Conservation (phyloP, 148 eudicot genomes). For the Chenopodium berlandieri region DNA sequence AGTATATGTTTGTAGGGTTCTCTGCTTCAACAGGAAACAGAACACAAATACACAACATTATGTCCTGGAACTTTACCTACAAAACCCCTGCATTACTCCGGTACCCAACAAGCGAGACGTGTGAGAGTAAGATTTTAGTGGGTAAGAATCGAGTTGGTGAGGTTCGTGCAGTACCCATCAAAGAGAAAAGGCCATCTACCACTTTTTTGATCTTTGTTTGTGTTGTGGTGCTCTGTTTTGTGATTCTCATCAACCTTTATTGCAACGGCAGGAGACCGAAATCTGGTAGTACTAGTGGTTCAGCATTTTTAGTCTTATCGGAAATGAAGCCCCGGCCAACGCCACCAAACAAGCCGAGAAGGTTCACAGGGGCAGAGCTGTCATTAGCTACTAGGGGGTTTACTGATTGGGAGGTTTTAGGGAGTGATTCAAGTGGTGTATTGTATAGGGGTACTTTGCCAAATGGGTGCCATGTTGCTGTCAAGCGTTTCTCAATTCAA, state of each 20-base stretch:
- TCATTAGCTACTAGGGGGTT: slow-evolving; percentile 59
- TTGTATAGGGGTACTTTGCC: slow-evolving; percentile 52
- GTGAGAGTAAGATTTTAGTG: slow-evolving; percentile 45
- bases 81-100: slow-evolving; percentile 51
- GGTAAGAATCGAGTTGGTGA: slow-evolving; percentile 19
- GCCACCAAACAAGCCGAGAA: slow-evolving; percentile 64
- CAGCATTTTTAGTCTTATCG: slow-evolving; percentile 24
- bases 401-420: slow-evolving; percentile 53
- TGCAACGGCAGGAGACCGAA: slow-evolving; percentile 37
- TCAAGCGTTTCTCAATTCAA: slow-evolving; percentile 55
- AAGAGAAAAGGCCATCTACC: slow-evolving; percentile 31
- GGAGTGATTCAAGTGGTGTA: slow-evolving; percentile 47
- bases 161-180: slow-evolving; percentile 1
- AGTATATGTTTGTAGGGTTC: slow-evolving; percentile 85
- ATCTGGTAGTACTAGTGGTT: not conserved
- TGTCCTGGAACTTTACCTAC: slow-evolving; percentile 80
- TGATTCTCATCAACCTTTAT: slow-evolving; percentile 40
- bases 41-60: slow-evolving; percentile 60
- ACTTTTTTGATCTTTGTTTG: slow-evolving; percentile 57
- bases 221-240: slow-evolving; percentile 44
- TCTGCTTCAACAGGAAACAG: slow-evolving; percentile 83
- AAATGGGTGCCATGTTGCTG: slow-evolving; percentile 56
- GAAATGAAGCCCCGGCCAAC: slow-evolving; percentile 47
- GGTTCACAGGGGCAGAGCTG: slow-evolving; percentile 50
- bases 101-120: slow-evolving; percentile 47